Conservation (phyloP, 2,329 filamentous ascomycete species). For the Alternaria alternata region DNA sequence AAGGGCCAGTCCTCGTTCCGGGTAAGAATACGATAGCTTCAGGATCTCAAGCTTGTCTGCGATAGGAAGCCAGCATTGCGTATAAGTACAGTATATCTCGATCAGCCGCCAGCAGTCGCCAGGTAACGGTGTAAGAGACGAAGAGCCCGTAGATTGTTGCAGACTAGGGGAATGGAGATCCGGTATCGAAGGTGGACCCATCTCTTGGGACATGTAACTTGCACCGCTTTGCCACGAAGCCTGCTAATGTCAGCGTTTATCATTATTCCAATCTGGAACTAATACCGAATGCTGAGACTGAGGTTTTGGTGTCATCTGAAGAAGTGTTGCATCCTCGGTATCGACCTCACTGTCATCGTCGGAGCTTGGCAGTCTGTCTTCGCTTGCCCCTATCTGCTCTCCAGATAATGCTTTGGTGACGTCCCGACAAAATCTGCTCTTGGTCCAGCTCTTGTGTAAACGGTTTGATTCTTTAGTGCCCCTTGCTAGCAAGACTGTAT, state of each 20-base stretch:
- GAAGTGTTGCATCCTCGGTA: conserved; percentile 17
- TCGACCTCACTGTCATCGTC: conserved; percentile 37
- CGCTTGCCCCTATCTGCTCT: conserved; percentile 22
- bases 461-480: conserved; percentile 62
- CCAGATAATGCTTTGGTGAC: conserved; percentile 68
- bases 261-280: background rate
- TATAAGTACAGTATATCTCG: conserved; percentile 71
- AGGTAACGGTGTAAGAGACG: conserved; percentile 54
- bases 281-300: conserved; percentile 19
- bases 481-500: conserved; percentile 60
- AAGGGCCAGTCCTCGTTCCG: conserved; percentile 52
- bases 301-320: conserved; percentile 8
- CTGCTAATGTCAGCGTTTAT: conserved; percentile 7
- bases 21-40: conserved; percentile 63
- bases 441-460: conserved; percentile 69
- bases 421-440: conserved; percentile 67
- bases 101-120: conserved; percentile 64
- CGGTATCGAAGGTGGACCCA: background rate
- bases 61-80: conserved; percentile 78
- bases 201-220: background rate
- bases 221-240: conserved; percentile 4
- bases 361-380: conserved; percentile 25
- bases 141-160: background rate
- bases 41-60: conserved; percentile 71
- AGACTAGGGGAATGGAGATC: conserved; percentile 26